These are phyloP conservation scores for Botrytis hyacinthi DNA, from an alignment of 2,329 filamentous ascomycete species.

Conservation along the genomic window DNA sequence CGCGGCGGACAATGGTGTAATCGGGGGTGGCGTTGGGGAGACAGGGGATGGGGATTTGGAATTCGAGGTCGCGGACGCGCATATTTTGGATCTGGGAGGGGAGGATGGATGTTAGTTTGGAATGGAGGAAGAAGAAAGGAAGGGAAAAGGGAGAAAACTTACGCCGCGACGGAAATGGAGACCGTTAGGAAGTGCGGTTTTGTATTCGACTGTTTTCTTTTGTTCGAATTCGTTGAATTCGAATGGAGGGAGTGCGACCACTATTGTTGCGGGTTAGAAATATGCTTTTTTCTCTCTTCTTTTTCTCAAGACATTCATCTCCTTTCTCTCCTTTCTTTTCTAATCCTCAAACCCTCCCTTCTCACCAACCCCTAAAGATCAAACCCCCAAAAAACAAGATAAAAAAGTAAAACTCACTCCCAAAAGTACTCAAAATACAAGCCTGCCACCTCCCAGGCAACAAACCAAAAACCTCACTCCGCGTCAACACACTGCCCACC, in stretches of 20 bases:
- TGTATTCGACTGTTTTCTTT: conserved; percentile 37
- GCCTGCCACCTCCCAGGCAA: conserved; percentile 41
- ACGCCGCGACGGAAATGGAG: conserved; percentile 48
- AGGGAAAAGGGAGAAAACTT: neutral
- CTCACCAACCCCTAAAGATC: neutral
- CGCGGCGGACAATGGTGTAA: conserved; percentile 44
- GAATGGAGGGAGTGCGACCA: conserved; percentile 22
- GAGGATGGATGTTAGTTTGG: neutral
- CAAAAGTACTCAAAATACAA: conserved; percentile 39
- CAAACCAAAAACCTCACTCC: conserved; percentile 38
- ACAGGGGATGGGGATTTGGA: conserved; percentile 46
- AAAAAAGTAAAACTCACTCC: conserved; percentile 34
- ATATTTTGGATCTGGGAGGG: conserved; percentile 44
- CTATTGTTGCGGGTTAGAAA: neutral
- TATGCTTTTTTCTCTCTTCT: neutral
- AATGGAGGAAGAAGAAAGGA: neutral
- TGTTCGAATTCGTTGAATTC: conserved; percentile 27
- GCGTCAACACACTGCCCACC: conserved; percentile 41
- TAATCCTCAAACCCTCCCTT: too few species aligned
- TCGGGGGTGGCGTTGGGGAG: conserved; percentile 38
- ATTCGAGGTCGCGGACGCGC: conserved; percentile 46
- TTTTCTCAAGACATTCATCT: neutral
- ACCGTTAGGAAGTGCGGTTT: conserved; percentile 46
- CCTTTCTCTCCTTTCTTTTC: too few species aligned
- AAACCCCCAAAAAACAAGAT: too few species aligned